phyloP scores from a whole-genome alignment of 768 basidiomycete genomes.

The Lyophyllum shimeji region DNA sequence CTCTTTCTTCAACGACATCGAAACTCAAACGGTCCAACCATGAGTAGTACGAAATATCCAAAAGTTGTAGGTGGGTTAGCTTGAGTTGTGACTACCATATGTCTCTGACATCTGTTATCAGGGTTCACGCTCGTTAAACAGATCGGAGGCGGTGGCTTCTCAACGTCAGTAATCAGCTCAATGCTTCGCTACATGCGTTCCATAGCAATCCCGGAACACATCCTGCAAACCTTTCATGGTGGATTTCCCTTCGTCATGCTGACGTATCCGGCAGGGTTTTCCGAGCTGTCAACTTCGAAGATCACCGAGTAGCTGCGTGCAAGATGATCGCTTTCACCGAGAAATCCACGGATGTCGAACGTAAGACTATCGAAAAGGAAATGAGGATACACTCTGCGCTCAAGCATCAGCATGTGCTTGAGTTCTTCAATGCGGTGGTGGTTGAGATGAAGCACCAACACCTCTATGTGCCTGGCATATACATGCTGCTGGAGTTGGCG shows the following conservation, averaged over 20 bases:
- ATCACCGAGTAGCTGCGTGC: conserved; percentile 79
- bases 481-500: conserved; percentile 92
- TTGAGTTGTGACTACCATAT: background rate
- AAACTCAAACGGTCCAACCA: background rate
- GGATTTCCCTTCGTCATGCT: background rate
- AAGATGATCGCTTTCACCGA: conserved; percentile 73
- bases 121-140: conserved; percentile 73
- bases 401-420: conserved; percentile 78
- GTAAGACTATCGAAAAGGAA: conserved; percentile 88
- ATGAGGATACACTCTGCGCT: conserved; percentile 84
- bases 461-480: conserved; percentile 76
- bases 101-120: conserved; percentile 19
- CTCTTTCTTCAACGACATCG: background rate
- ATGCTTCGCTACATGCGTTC: background rate
- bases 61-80: conserved; percentile 37
- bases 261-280: conserved; percentile 61
- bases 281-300: conserved; percentile 69
- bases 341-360: conserved; percentile 61
- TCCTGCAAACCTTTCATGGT: background rate
- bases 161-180: conserved; percentile 52
- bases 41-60: conserved; percentile 31
- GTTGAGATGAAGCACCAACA: conserved; percentile 63
- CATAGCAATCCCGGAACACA: no score
- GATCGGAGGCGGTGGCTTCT: conserved; percentile 88
- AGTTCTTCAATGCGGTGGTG: conserved; percentile 76